Evolutionary conservation across 495 filamentous ascomycete species (phyloP).

Genomic region (Thozetella sp.): DNA sequence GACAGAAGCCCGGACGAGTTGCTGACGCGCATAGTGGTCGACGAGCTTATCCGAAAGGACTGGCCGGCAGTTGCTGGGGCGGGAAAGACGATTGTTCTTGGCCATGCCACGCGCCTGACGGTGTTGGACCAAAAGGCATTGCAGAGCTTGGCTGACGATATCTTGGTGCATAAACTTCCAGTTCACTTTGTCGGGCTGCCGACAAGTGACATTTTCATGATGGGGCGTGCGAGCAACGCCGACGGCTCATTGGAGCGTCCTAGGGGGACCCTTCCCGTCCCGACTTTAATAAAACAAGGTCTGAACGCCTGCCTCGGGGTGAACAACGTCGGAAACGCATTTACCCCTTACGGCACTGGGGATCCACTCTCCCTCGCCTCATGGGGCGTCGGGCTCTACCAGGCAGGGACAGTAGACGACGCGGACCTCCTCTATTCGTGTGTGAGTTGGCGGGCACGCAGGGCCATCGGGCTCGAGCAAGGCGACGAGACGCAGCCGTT

Average conservation of each 20-base stretch:
- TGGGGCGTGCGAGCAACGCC: constrained; percentile 42
- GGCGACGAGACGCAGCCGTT: constrained; percentile 5
- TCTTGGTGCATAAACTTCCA: constrained; percentile 48
- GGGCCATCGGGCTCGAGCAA: constrained; percentile 38
- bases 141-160: constrained; percentile 41
- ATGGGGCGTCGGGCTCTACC: constrained; percentile 68
- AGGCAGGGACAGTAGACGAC: constrained; percentile 62
- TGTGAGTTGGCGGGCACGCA: constrained; percentile 58
- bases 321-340: constrained; percentile 81
- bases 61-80: constrained; percentile 42
- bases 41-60: constrained; percentile 40
- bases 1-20: constrained; percentile 17
- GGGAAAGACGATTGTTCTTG: constrained; percentile 59
- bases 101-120: constrained; percentile 72
- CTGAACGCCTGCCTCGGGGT: constrained; percentile 65
- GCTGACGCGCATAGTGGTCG: constrained; percentile 54
- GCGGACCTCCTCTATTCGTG: constrained; percentile 64
- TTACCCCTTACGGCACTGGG: constrained; percentile 73
- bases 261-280: constrained; percentile 64
- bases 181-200: constrained; percentile 73
- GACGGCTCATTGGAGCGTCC: constrained; percentile 22
- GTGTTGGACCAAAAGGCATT: constrained; percentile 54
- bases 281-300: constrained; percentile 60
- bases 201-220: constrained; percentile 77
- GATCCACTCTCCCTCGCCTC: constrained; percentile 69